Evolutionary conservation across 768 basidiomycete species (phyloP).

Genomic region (Mycena kentingensis): DNA sequence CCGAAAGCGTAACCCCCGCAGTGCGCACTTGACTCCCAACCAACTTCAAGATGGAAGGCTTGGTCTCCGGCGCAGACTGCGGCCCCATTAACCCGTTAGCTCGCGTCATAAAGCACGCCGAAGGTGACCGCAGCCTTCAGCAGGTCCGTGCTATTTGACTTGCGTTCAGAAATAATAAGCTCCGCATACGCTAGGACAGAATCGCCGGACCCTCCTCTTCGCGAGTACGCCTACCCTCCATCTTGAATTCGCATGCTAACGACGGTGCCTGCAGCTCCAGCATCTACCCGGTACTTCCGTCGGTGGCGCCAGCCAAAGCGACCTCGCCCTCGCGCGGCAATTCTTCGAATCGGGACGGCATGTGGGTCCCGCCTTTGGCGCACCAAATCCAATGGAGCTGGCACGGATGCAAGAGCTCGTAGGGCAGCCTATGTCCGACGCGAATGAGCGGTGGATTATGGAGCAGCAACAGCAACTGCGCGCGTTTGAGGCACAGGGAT

Average conservation of each 20-base stretch:
- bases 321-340: conserved; percentile 73
- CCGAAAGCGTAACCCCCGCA: no score
- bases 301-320: conserved; percentile 57
- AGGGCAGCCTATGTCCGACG: conserved; percentile 34
- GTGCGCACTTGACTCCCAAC: no score
- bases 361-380: conserved; percentile 27
- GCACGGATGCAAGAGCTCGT: conserved; percentile 24
- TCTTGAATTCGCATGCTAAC: background rate
- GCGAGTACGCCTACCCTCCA: conserved; percentile 44
- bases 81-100: conserved; percentile 84
- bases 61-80: conserved; percentile 90
- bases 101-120: conserved; percentile 87
- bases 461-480: conserved; percentile 48
- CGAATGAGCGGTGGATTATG: conserved; percentile 56
- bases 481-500: conserved; percentile 42
- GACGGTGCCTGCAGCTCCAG: conserved; percentile 54
- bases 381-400: conserved; percentile 26
- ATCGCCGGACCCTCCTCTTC: conserved; percentile 73
- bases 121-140: conserved; percentile 85
- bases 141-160: conserved; percentile 52
- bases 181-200: conserved; percentile 56
- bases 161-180: background rate
- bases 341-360: conserved; percentile 63
- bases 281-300: conserved; percentile 67
- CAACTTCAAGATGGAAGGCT: conserved; percentile 70